Percentiles rank a stretch among this genome's conserved stretches.
These are phyloP conservation scores for Amesomyces nigricolor DNA, from an alignment of 2,329 filamentous ascomycete species.

Conservation along the genomic window DNA sequence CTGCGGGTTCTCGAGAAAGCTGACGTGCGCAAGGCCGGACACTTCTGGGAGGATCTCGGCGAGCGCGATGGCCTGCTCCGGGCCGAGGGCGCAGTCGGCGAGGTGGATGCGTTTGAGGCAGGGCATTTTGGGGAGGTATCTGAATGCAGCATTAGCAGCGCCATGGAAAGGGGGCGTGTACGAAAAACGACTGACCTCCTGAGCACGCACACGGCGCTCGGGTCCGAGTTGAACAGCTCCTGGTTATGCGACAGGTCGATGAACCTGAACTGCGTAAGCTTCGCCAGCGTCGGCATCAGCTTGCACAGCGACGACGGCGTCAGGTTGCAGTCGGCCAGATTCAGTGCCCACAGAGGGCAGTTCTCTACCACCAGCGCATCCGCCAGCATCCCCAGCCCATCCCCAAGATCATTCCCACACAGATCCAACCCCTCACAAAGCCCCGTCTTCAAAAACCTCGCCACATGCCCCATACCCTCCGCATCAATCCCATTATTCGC, in stretches of 20 bases:
- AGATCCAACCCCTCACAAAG: slow-evolving; percentile 84
- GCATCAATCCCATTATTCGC: slow-evolving; percentile 74
- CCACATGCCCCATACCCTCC: slow-evolving; percentile 68
- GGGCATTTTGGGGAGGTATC: slow-evolving; percentile 72
- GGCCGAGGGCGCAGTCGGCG: slow-evolving; percentile 72
- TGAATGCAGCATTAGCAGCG: slow-evolving; percentile 27
- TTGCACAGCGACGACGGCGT: slow-evolving; percentile 65
- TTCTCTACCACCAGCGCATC: slow-evolving; percentile 46
- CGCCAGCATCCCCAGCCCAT: slow-evolving; percentile 50
- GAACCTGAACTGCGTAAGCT: slow-evolving; percentile 71
- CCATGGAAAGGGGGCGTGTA: neutral
- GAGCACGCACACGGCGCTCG: slow-evolving; percentile 68
- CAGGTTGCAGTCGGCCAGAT: slow-evolving; percentile 79
- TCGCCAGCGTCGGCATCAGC: slow-evolving; percentile 67
- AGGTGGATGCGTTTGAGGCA: slow-evolving; percentile 80
- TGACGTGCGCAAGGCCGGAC: slow-evolving; percentile 75
- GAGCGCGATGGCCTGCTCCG: slow-evolving; percentile 84
- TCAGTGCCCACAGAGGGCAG: slow-evolving; percentile 69
- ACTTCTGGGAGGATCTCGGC: slow-evolving; percentile 87
- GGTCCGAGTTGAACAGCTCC: slow-evolving; percentile 65
- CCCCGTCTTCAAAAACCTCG: slow-evolving; percentile 67
- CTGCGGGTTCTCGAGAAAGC: slow-evolving; percentile 73
- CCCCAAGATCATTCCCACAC: slow-evolving; percentile 69
- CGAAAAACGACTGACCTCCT: slow-evolving; percentile 54
- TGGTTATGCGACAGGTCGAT: slow-evolving; percentile 90